Evolutionary conservation across 768 basidiomycete genomes (phyloP), one percentile per base, ranked within the genome.

Genomic region (Pleurotus djamor): DNA sequence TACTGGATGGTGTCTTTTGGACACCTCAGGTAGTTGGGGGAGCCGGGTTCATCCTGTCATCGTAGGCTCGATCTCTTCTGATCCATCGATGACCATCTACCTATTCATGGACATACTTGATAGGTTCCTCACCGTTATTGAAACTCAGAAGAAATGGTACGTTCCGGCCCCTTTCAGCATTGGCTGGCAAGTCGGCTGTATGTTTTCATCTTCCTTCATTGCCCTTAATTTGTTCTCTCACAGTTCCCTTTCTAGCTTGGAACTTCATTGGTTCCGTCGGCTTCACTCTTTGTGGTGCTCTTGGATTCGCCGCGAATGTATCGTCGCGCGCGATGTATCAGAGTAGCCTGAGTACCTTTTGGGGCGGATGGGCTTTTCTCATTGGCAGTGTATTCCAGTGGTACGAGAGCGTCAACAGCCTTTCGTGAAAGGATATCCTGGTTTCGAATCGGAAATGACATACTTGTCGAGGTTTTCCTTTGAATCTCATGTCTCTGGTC

Each of bases 1-100:
- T 78, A 2, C 59, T 74, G 13, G 78, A 83, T 60, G 79, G 83
- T 9, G 76, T 83, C 35, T 87, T 75, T 67, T 87, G 84, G 84
- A 76, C 80, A 0, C 86, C 86, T 0, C 85, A 87, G 62, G 84
- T 88, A 8, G 65, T 87, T 16, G 86, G 86, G 41, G 86, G 85
- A 0, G 69, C 68, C 1, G 85, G 86, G 1, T 88, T 86, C 66
- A 77, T 86, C 54, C 74, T 85, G 52, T 78, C 79, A 63, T 67
- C 75, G 76, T 77, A 59, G n/a, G n/a, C n/a, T n/a, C 57, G 71
- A 44, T 16, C 33, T 37, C 21, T 57, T 32, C 51, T 38, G 52
- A 17, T n/a, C n/a, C n/a, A n/a, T n/a, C n/a, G n/a, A n/a, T n/a
- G n/a, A n/a, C n/a, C n/a, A n/a, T n/a, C n/a, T n/a, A n/a, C n/a